Conservation (phyloP, 2,329 filamentous ascomycete genomes). For the Fusarium mexicanum region DNA sequence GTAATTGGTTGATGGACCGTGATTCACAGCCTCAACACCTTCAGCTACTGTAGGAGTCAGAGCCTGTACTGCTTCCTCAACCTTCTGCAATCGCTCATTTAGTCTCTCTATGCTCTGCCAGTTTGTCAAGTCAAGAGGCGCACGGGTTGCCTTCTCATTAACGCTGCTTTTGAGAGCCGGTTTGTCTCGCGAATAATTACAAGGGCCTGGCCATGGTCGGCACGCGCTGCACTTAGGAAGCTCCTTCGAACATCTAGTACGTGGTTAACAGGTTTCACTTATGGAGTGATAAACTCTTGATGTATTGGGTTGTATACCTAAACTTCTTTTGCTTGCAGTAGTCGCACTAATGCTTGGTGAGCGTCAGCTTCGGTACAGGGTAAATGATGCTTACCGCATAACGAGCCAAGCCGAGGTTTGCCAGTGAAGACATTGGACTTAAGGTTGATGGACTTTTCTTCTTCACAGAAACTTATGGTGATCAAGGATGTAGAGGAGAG, state of each 20-base stretch:
- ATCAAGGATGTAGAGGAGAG: not conserved
- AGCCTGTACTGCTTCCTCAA: not conserved
- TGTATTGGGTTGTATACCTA: not conserved
- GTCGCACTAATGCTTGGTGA: not conserved
- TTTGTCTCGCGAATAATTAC: conserved; percentile 1
- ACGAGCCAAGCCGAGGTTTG: not conserved
- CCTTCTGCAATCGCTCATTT: not conserved
- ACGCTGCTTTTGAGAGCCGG: not conserved
- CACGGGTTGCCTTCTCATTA: too few species aligned
- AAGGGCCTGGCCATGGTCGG: not conserved
- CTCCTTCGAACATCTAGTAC: conserved; percentile 2
- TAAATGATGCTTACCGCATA: not conserved
- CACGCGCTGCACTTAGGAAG: conserved; percentile 6
- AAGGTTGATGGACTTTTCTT: not conserved
- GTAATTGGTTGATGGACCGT: too few species aligned
- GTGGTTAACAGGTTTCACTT: not conserved
- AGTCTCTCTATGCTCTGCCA: not conserved
- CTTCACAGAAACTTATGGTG: accelerated
- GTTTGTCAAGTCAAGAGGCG: too few species aligned
- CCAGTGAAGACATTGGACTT: accelerated
- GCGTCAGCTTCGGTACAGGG: too few species aligned
- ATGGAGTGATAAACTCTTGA: not conserved
- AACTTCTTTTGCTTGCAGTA: conserved; percentile 8
- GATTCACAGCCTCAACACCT: not conserved
- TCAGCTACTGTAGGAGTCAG: not conserved